Conservation (phyloP, 208 protist genomes). For the Spongospora subterranea region DNA sequence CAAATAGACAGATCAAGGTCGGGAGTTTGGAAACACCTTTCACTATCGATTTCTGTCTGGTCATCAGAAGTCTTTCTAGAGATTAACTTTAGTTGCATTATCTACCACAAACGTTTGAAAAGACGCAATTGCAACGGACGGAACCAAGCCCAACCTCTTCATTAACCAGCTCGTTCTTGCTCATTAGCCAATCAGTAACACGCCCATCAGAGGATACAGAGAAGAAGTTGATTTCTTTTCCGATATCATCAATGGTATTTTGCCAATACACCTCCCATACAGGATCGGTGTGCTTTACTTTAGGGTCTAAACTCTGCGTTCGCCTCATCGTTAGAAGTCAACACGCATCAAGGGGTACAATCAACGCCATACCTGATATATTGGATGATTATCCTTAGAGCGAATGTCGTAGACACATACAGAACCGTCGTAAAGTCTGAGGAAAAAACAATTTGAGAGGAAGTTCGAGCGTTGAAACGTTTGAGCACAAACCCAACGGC, state of each 20-base stretch:
- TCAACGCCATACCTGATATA: background rate
- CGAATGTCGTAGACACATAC: conserved; percentile 87
- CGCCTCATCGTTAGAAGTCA: background rate
- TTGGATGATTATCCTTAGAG: conserved; percentile 66
- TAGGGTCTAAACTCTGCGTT: conserved; percentile 25
- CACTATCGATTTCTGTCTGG: conserved; percentile 58
- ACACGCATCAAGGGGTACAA: background rate
- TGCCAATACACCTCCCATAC: conserved; percentile 89
- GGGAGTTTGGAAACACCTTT: no score
- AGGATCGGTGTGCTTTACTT: conserved; percentile 86
- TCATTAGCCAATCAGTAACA: conserved; percentile 89
- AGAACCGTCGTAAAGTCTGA: conserved; percentile 88
- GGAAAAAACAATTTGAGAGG: background rate
- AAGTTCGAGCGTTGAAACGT: background rate
- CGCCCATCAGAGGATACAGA: conserved; percentile 91
- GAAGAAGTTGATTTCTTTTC: conserved; percentile 86
- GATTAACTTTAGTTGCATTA: conserved; percentile 71
- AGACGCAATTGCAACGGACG: background rate
- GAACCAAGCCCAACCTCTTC: conserved; percentile 79
- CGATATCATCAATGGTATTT: conserved; percentile 72
- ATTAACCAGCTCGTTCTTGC: conserved; percentile 91
- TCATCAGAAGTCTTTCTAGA: conserved; percentile 5
- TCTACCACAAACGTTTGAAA: background rate
- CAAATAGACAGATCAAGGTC: background rate
- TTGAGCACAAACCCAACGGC: conserved; percentile 79